Evolutionary conservation across 176 grass and related monocot genomes (phyloP), one percentile per base, ranked within the genome.

Genomic region (Phyllostachys edulis): DNA sequence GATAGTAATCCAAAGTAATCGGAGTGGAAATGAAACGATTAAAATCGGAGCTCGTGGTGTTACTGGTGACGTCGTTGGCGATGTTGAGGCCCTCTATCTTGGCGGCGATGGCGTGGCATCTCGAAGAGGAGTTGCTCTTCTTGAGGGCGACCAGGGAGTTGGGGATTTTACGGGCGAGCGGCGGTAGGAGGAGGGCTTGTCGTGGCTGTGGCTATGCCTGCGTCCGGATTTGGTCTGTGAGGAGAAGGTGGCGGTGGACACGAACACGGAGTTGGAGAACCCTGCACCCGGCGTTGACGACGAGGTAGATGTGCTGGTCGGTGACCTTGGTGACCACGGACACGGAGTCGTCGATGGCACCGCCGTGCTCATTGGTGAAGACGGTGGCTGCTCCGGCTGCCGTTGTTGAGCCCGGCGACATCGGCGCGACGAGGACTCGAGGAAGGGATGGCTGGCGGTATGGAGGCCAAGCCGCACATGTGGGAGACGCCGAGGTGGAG

Each of bases 401-500:
- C 96, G 52, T 87, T 76, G 71, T 83, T 90, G 71, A 95, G 87
- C 0, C 63, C 93, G 1, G 93, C 89, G 61, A 98, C 87, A 67
- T 95, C 93, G 62, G 93, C 93, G 76, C 71, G 87, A 98, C 96
- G 61, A 98, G 38, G 84, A 82, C 93, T 98, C 93, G 46, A 95
- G 89, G 84, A 98, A 98, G 87, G 80, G 80, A 92, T 67, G 68
- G 87, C n/a, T 82, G 79, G 77, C 73, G 24, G 51, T 91, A 12
- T 42, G 51, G 63, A 95, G 91, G 82, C 91, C 95, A 98, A 89
- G 49, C 91, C 93, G 85, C 93, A 95, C 93, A 95, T 98, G 85
- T 95, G 96, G 86, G 96, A 93, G 63, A 99, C 96, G 76, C 96
- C 96, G 82, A 99, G n/a, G n/a, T n/a, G n/a, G n/a, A n/a, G n/a